Conservation (phyloP, 768 basidiomycete species). For the Phylloporus sp. region DNA sequence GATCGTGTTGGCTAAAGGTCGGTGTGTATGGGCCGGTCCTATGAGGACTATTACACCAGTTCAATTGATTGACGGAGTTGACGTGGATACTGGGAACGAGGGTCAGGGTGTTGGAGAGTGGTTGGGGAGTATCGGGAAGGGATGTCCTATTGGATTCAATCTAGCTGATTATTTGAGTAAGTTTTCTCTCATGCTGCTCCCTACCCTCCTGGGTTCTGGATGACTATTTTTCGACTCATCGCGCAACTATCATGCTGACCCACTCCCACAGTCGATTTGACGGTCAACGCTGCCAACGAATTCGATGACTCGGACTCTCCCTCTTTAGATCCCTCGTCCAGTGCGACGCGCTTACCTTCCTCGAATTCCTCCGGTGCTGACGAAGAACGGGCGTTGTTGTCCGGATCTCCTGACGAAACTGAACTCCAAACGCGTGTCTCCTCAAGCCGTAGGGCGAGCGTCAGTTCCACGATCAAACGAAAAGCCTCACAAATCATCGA, state of each 20-base stretch:
- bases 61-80: constrained; percentile 4
- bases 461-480: constrained; percentile 53
- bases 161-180: constrained; percentile 93
- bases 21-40: constrained; percentile 36
- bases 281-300: constrained; percentile 51
- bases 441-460: constrained; percentile 36
- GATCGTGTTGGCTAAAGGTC: constrained; percentile 78
- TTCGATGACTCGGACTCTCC: constrained; percentile 29
- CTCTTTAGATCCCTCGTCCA: constrained; percentile 30
- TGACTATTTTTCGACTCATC: neutral
- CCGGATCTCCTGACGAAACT: constrained; percentile 43
- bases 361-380: constrained; percentile 49
- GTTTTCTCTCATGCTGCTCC: constrained; percentile 30
- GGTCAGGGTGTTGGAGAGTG: constrained; percentile 44
- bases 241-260: neutral
- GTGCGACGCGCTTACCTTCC: constrained; percentile 26
- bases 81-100: constrained; percentile 12
- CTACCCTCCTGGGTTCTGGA: neutral
- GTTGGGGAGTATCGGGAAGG: constrained; percentile 70
- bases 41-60: constrained; percentile 16
- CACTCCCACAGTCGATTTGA: constrained; percentile 56
- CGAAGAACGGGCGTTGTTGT: constrained; percentile 65
- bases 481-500: constrained; percentile 74
- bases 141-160: constrained; percentile 93
- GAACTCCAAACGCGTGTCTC: constrained; percentile 43